Evolutionary conservation across 768 basidiomycete genomes (phyloP).

Genomic region (Trametes cinnabarina): DNA sequence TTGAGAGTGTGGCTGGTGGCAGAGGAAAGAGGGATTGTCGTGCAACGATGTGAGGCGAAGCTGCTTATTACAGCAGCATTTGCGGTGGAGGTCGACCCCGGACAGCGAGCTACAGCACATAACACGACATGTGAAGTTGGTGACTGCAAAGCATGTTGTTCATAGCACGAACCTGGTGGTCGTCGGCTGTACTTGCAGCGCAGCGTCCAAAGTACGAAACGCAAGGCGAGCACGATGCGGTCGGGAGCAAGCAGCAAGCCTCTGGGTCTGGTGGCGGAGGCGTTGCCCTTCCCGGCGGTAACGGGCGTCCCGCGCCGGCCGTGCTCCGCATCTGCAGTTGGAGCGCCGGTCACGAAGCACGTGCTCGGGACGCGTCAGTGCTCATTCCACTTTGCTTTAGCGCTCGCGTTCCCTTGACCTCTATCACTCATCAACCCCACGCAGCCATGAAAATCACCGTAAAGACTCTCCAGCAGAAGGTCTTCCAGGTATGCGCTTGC

Average conservation of each 20-base stretch:
- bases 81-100: slow-evolving; percentile 2
- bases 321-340: neutral
- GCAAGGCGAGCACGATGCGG: slow-evolving; percentile 1
- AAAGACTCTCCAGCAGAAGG: slow-evolving; percentile 93
- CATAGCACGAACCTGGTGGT: neutral
- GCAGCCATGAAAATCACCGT: slow-evolving; percentile 84
- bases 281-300: slow-evolving; percentile 1
- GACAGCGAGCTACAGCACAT: slow-evolving; percentile 1
- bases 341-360: slow-evolving; percentile 17
- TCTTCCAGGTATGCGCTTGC: slow-evolving; percentile 61
- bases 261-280: neutral
- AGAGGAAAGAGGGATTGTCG: slow-evolving; percentile 9
- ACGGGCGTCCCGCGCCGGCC: neutral
- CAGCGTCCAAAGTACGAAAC: neutral
- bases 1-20: slow-evolving; percentile 29
- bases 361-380: slow-evolving; percentile 25
- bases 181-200: neutral
- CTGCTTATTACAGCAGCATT: slow-evolving; percentile 8
- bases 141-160: neutral
- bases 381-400: slow-evolving; percentile 7
- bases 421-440: slow-evolving; percentile 14
- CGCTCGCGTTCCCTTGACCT: slow-evolving; percentile 12
- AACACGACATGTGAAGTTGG: neutral
- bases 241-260: slow-evolving; percentile 7
- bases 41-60: slow-evolving; percentile 12